Percentiles rank a stretch among this genome's conserved stretches.
phyloP scores from a whole-genome alignment of 805 yeast genomes.

The Teunomyces barrocoloradensis region DNA sequence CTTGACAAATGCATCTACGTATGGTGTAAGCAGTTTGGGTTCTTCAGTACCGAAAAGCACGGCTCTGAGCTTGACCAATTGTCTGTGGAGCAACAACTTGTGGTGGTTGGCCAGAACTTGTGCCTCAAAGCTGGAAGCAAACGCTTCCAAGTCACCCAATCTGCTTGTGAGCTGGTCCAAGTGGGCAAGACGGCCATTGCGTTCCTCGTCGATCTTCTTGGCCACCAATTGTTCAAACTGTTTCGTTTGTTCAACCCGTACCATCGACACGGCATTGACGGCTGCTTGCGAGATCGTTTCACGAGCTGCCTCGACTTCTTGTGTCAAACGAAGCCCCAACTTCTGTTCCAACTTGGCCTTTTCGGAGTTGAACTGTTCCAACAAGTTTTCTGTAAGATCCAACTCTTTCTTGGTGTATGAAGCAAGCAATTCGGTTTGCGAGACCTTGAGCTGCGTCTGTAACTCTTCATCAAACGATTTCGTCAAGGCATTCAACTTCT shows the following conservation, averaged over 20 bases:
- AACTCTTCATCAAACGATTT: slow-evolving; percentile 36
- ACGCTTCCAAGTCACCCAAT: slow-evolving; percentile 53
- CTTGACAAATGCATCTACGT: slow-evolving; percentile 35
- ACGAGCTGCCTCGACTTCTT: slow-evolving; percentile 68
- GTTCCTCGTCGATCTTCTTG: slow-evolving; percentile 51
- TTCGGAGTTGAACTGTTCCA: slow-evolving; percentile 60
- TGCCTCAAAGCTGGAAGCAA: slow-evolving; percentile 44
- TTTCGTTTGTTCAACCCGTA: slow-evolving; percentile 66
- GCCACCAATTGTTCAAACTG: slow-evolving; percentile 59
- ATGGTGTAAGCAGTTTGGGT: slow-evolving; percentile 29
- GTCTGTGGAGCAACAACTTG: slow-evolving; percentile 29
- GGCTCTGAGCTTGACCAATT: slow-evolving; percentile 32
- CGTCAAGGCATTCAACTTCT: slow-evolving; percentile 32
- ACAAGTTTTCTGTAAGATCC: slow-evolving; percentile 56
- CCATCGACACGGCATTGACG: slow-evolving; percentile 65
- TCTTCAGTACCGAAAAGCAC: slow-evolving; percentile 22
- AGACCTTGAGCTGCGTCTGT: slow-evolving; percentile 29
- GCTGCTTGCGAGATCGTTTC: slow-evolving; percentile 67
- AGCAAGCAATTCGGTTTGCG: slow-evolving; percentile 40
- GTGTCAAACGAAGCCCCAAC: slow-evolving; percentile 53
- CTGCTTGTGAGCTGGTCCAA: slow-evolving; percentile 58
- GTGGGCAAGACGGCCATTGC: slow-evolving; percentile 74
- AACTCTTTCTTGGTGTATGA: slow-evolving; percentile 48
- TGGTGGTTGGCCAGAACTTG: slow-evolving; percentile 35
- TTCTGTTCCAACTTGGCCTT: slow-evolving; percentile 58